Percentiles rank a stretch among this genome's conserved stretches.
Conservation (phyloP, 2,329 filamentous ascomycete genomes). For the Helminthosporium solani region DNA sequence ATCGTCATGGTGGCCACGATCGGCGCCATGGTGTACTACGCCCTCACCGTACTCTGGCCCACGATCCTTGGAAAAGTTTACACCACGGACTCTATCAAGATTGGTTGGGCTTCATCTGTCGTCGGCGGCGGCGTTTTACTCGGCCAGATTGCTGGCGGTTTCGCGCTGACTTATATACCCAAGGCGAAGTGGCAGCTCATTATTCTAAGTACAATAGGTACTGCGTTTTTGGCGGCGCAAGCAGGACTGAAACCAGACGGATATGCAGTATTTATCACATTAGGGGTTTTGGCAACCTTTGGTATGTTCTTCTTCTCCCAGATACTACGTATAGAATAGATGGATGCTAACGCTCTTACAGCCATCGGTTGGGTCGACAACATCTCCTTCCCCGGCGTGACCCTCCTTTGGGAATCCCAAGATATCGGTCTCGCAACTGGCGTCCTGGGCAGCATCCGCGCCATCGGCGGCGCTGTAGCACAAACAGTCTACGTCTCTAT, state of each 20-base stretch:
- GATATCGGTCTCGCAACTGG: conserved; percentile 36
- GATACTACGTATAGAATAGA: neutral
- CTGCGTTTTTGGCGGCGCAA: conserved; percentile 29
- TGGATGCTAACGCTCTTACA: conserved; percentile 18
- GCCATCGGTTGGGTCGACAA: conserved; percentile 38
- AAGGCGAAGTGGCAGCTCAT: conserved; percentile 37
- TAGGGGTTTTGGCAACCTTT: conserved; percentile 9
- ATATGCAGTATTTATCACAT: conserved; percentile 9
- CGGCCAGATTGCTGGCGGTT: conserved; percentile 33
- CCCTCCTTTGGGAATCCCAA: conserved; percentile 34
- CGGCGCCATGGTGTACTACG: conserved; percentile 36
- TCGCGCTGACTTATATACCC: conserved; percentile 30
- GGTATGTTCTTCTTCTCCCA: neutral
- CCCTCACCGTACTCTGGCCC: conserved; percentile 35
- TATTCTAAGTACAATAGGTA: conserved; percentile 23
- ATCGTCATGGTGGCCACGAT: conserved; percentile 31
- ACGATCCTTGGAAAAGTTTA: conserved; percentile 31
- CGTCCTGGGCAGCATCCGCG: conserved; percentile 32
- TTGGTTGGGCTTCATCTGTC: conserved; percentile 33
- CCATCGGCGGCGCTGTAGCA: conserved; percentile 22
- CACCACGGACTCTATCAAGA: conserved; percentile 27
- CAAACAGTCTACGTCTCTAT: conserved; percentile 35
- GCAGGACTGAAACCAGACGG: conserved; percentile 3
- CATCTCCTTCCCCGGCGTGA: conserved; percentile 26
- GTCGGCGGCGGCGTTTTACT: conserved; percentile 36